A percentile compares a stretch with the other conserved stretches of the same genome.
Conservation (phyloP, 352 stramenopile species). For the Phytophthora pisi region DNA sequence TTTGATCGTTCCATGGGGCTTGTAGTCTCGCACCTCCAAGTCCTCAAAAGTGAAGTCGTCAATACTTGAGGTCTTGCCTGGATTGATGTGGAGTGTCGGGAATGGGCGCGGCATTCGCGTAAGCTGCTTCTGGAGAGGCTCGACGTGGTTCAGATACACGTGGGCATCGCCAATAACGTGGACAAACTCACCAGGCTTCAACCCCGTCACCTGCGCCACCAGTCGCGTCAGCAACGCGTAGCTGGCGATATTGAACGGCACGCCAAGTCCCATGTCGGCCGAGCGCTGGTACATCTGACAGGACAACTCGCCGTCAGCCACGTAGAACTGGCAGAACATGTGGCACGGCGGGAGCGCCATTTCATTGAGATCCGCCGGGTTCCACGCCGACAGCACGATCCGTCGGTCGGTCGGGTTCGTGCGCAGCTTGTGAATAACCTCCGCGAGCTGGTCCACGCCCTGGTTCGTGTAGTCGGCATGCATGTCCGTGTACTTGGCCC, state of each 20-base stretch:
- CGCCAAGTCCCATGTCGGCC: constrained; percentile 99
- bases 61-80: constrained; percentile 89
- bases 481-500: constrained; percentile 98
- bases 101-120: constrained; percentile 93
- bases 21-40: constrained; percentile 97
- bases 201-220: constrained; percentile 94
- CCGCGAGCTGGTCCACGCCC: constrained; percentile 98
- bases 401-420: constrained; percentile 97
- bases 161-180: constrained; percentile 99
- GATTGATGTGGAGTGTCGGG: constrained; percentile 94
- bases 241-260: constrained; percentile 99
- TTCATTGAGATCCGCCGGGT: constrained; percentile 94
- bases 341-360: constrained; percentile 99
- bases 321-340: constrained; percentile 98
- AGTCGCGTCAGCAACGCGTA: constrained; percentile 98
- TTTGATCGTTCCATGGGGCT: constrained; percentile 97
- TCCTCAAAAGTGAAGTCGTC: constrained; percentile 97
- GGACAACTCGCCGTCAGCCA: constrained; percentile 80
- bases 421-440: constrained; percentile 98
- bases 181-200: constrained; percentile 97
- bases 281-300: constrained; percentile 99
- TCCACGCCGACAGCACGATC: constrained; percentile 99
- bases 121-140: constrained; percentile 96
- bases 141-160: constrained; percentile 99
- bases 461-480: constrained; percentile 98